Base-by-base conservation (phyloP, 1,284 basidiomycete genomes). In the Pterulicium gracile region DNA sequence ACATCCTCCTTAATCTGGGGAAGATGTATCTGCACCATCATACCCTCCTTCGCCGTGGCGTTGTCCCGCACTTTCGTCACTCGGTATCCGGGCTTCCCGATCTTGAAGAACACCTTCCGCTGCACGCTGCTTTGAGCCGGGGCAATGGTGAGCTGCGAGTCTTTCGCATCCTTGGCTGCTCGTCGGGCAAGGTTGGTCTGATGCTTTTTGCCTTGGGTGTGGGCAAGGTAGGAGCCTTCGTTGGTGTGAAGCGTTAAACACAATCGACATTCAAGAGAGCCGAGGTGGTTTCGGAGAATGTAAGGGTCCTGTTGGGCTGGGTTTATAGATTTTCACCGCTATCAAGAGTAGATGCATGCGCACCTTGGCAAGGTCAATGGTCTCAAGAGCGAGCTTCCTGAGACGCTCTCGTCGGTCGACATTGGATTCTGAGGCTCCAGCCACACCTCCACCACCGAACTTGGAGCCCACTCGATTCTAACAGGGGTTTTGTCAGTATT, bases 161-260 rank as follows among this genome's bases (percentile, higher is more conserved):
- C 93, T 61, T 97, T 95, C 45, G 91, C 88, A 70, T 98, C 96
- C 48, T 85, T 79, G 10, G 95, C 95, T 0, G 96, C 96, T 55
- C 96, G 82, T 41, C 96, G 79, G 3, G 95, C 96, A 24, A 99
- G 80, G 61, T 98, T 98, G 1, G 95, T 97, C 64, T 98, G 96
- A 61, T 98, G 96, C 64, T 98, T 99, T 70, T 98, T 98, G 22
- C 96, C 96, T 69, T 98, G 96, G 0, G 96, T 99, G 57, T 99
- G 96, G 0, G 96, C 95, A 42, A 99, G 85, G 64, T 99, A 99
- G 17, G 93, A 97, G 20, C 96, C 96, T 68, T 99, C 96, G 61
- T 98, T 98, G 19, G 96, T 97, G 68, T 99, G 96, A 3, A 98
- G 77, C 0, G 96, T 99, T 32, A 99, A 70, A 64, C 96, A 98